A percentile compares a stretch with the other conserved stretches of the same genome.
phyloP scores from a whole-genome alignment of 2,329 filamentous ascomycete genomes.

The Aspergillus tubingensis region DNA sequence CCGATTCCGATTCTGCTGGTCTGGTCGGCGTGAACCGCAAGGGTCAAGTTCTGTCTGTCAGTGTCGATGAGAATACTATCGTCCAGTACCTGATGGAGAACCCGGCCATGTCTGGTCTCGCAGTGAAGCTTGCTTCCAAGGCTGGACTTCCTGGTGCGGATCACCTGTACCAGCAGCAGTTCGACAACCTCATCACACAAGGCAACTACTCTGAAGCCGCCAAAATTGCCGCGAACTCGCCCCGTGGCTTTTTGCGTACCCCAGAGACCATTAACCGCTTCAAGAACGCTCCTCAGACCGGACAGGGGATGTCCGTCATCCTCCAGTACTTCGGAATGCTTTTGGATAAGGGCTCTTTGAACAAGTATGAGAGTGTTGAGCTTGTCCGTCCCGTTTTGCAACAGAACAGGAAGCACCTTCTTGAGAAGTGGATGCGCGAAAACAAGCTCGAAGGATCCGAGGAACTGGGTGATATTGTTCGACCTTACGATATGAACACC shows the following conservation, averaged over 20 bases:
- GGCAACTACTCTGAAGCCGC: constrained; percentile 86
- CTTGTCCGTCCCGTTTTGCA: constrained; percentile 87
- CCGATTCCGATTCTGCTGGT: constrained; percentile 80
- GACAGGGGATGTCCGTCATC: constrained; percentile 83
- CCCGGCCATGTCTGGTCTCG: constrained; percentile 87
- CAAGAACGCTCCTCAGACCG: constrained; percentile 75
- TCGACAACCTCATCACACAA: constrained; percentile 79
- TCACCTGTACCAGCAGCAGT: constrained; percentile 87
- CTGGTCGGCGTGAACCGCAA: constrained; percentile 96
- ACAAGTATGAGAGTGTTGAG: constrained; percentile 91
- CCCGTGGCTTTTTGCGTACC: constrained; percentile 90
- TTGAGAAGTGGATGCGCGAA: constrained; percentile 98
- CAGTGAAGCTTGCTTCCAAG: constrained; percentile 93
- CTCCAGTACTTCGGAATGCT: constrained; percentile 98
- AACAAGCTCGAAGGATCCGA: constrained; percentile 96
- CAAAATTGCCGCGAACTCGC: constrained; percentile 95
- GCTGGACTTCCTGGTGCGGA: constrained; percentile 93
- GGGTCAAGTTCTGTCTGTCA: constrained; percentile 92
- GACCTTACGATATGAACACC: constrained; percentile 82
- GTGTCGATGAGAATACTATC: constrained; percentile 85
- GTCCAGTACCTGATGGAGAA: constrained; percentile 96
- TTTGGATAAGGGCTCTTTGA: constrained; percentile 89
- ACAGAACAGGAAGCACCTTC: constrained; percentile 90
- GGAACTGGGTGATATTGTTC: constrained; percentile 91
- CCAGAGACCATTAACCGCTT: constrained; percentile 94